These are phyloP conservation scores for Boletus subcaerulescens DNA, from an alignment of 768 basidiomycete genomes.

Conservation along the genomic window DNA sequence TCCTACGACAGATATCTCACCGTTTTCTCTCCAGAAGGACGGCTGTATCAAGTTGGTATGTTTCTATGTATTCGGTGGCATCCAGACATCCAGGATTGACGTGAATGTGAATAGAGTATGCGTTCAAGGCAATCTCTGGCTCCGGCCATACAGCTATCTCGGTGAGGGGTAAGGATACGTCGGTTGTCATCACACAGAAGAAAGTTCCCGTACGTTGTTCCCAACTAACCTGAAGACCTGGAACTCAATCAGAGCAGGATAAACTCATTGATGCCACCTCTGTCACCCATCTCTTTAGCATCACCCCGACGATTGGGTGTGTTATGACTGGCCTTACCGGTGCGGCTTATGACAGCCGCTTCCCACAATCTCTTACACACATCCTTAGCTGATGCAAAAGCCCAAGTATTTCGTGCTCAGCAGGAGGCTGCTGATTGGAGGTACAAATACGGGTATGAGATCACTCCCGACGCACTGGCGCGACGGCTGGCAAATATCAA, in stretches of 20 bases:
- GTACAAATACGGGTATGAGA: conserved; percentile 97
- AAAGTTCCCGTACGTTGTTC: conserved; percentile 83
- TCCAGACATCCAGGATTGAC: neutral
- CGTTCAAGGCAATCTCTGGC: conserved; percentile 98
- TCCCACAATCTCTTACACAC: conserved; percentile 1
- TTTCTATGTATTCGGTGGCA: conserved; percentile 6
- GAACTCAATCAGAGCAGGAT: conserved; percentile 54
- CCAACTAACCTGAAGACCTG: neutral
- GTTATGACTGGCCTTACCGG: conserved; percentile 98
- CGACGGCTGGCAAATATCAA: conserved; percentile 96
- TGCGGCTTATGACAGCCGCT: conserved; percentile 32
- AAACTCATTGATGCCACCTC: conserved; percentile 94
- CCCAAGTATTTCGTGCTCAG: conserved; percentile 85
- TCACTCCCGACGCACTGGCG: conserved; percentile 94
- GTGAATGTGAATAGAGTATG: conserved; percentile 70
- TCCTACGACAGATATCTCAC: conserved; percentile 97
- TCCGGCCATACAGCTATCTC: conserved; percentile 93
- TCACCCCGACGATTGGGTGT: conserved; percentile 95
- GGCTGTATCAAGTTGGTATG: conserved; percentile 97
- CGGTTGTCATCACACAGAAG: conserved; percentile 96
- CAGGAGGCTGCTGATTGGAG: conserved; percentile 89
- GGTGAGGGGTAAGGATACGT: conserved; percentile 90
- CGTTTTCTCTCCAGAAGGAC: conserved; percentile 95
- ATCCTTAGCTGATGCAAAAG: conserved; percentile 78
- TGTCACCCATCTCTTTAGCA: conserved; percentile 92